Evolutionary conservation across 441 rosid species (phyloP).

Genomic region (Jatropha podagrica): DNA sequence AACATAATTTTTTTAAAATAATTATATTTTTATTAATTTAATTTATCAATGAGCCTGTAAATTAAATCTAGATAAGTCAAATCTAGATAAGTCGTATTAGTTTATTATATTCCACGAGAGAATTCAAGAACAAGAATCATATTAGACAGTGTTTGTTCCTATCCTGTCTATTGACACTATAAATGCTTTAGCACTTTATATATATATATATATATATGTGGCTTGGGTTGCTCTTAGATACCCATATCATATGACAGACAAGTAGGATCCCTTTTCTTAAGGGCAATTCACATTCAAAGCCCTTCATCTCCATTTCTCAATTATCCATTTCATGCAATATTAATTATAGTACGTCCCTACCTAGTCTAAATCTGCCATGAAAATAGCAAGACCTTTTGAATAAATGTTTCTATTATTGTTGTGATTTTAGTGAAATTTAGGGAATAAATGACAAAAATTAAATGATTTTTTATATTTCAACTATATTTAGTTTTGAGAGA

Average conservation of each 20-base stretch:
- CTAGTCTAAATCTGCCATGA: not conserved
- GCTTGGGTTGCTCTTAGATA: not conserved
- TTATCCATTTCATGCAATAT: not conserved
- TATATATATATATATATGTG: not conserved
- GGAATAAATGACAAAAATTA: too few relatives aligned
- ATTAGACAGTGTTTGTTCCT: not conserved
- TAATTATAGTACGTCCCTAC: not conserved
- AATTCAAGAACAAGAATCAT: not conserved
- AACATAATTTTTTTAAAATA: too few relatives aligned
- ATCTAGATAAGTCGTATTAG: not conserved
- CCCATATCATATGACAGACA: not conserved
- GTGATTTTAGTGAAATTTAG: too few relatives aligned
- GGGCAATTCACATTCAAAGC: slow-evolving; percentile 13
- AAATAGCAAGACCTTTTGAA: not conserved
- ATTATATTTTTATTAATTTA: too few relatives aligned
- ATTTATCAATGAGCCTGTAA: too few relatives aligned
- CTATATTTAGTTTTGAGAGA: too few relatives aligned
- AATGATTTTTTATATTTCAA: too few relatives aligned
- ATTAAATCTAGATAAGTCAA: too few relatives aligned
- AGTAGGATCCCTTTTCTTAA: not conserved
- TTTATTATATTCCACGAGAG: not conserved
- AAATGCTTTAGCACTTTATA: not conserved
- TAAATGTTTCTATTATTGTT: too few relatives aligned
- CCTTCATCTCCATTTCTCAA: not conserved
- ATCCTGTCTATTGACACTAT: not conserved